Conservation (phyloP, 306 rosid genomes). For the Lathyrus sativus region DNA sequence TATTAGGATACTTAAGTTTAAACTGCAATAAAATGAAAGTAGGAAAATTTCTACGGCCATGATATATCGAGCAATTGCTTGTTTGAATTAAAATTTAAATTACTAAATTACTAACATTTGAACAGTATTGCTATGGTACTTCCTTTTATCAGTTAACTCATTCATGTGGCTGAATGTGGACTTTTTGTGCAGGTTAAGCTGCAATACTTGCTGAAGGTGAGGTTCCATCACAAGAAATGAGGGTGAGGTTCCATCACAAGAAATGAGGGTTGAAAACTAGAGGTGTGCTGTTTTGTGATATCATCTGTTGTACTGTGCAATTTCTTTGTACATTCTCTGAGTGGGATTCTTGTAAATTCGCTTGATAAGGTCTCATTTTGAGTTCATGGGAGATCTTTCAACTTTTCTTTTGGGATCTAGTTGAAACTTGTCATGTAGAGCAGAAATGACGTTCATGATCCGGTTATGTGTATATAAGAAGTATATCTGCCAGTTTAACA, state of each 20-base stretch:
- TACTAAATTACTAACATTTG: constrained; percentile 8
- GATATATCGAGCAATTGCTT: constrained; percentile 21
- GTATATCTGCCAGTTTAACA: constrained; percentile 8
- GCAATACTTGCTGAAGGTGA: constrained; percentile 93
- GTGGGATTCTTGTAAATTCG: constrained; percentile 28
- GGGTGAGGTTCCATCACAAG: constrained; percentile 75
- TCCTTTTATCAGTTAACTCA: background rate
- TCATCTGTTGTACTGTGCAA: constrained; percentile 27
- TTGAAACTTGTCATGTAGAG: constrained; percentile 12
- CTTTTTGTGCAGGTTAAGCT: constrained; percentile 71
- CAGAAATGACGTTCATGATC: constrained; percentile 25
- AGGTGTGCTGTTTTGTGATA: constrained; percentile 39
- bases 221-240: constrained; percentile 85
- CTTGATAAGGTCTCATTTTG: constrained; percentile 66
- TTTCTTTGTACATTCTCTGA: constrained; percentile 35
- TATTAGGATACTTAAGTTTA: constrained; percentile 21
- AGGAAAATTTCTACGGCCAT: constrained; percentile 25
- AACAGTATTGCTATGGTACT: constrained; percentile 2
- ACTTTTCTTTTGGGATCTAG: constrained; percentile 33
- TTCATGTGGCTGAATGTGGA: constrained; percentile 33
- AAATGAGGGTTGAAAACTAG: constrained; percentile 48
- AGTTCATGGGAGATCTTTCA: constrained; percentile 53
- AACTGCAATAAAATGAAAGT: constrained; percentile 13
- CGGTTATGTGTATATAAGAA: constrained; percentile 16
- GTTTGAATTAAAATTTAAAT: background rate